Percentiles rank a stretch among this genome's conserved stretches.
phyloP scores from a whole-genome alignment of 1,284 basidiomycete genomes.

The Tilletia horrida region DNA sequence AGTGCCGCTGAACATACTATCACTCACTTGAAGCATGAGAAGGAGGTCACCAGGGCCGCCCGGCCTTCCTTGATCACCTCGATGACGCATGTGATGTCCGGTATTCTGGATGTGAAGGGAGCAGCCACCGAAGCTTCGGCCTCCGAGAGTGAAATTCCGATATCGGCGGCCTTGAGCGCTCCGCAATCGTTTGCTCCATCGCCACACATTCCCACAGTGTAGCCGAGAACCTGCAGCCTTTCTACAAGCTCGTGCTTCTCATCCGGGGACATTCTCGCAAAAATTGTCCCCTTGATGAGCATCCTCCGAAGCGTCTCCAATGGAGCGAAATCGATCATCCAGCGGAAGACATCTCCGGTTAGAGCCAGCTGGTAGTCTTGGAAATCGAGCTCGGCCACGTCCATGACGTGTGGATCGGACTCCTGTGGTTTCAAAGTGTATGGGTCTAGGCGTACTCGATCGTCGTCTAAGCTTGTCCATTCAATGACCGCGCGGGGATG shows the following conservation, averaged over 20 bases:
- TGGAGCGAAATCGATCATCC: slow-evolving; percentile 95
- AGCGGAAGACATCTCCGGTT: slow-evolving; percentile 95
- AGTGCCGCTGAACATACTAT: too few relatives aligned
- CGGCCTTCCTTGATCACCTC: slow-evolving; percentile 88
- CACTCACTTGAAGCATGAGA: slow-evolving; percentile 97
- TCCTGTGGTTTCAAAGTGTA: slow-evolving; percentile 66
- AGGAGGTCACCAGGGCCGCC: slow-evolving; percentile 91
- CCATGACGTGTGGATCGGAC: slow-evolving; percentile 44
- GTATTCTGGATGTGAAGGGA: slow-evolving; percentile 88
- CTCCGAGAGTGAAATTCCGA: slow-evolving; percentile 92
- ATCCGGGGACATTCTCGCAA: slow-evolving; percentile 98
- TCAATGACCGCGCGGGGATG: slow-evolving; percentile 70
- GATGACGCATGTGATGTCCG: slow-evolving; percentile 92
- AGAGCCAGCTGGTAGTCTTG: slow-evolving; percentile 90
- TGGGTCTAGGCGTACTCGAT: slow-evolving; percentile 78
- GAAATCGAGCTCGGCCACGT: slow-evolving; percentile 47
- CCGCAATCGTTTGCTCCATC: slow-evolving; percentile 99
- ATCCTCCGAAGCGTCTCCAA: slow-evolving; percentile 66
- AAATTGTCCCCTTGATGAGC: slow-evolving; percentile 97
- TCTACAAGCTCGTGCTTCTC: slow-evolving; percentile 99
- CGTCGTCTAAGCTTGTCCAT: slow-evolving; percentile 91
- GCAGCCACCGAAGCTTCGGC: slow-evolving; percentile 99
- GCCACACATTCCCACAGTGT: slow-evolving; percentile 96
- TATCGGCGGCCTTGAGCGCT: slow-evolving; percentile 95
- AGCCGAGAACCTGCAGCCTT: slow-evolving; percentile 84